Percentiles rank a stretch among this genome's conserved stretches.
phyloP scores from a whole-genome alignment of 306 rosid genomes.

The Abrus pulchellus region DNA sequence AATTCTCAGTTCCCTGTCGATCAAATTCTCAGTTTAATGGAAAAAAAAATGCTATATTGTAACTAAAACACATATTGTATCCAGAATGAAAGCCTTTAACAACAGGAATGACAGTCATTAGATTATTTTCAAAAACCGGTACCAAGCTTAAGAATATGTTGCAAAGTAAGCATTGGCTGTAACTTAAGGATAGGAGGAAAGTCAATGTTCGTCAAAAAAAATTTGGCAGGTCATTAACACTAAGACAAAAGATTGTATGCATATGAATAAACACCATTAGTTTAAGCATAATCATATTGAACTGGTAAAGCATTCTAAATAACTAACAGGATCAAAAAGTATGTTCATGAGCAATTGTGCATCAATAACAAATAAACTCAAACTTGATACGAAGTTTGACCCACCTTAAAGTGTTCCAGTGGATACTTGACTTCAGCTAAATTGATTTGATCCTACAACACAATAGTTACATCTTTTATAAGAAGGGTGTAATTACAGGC shows the following conservation, averaged over 20 bases:
- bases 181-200: constrained; percentile 7
- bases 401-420: constrained; percentile 84
- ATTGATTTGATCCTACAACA: constrained; percentile 88
- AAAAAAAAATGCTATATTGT: not conserved
- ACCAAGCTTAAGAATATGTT: not conserved
- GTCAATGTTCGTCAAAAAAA: constrained; percentile 10
- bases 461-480: constrained; percentile 43
- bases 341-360: constrained; percentile 27
- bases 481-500: constrained; percentile 31
- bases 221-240: constrained; percentile 7
- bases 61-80: constrained; percentile 14
- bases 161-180: constrained; percentile 13
- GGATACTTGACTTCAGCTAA: constrained; percentile 86
- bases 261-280: constrained; percentile 20
- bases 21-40: not conserved
- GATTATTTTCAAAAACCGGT: constrained; percentile 17
- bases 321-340: constrained; percentile 23
- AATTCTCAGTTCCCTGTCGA: constrained; percentile 20
- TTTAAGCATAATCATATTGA: constrained; percentile 32
- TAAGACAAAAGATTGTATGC: constrained; percentile 25
- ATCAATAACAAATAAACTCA: constrained; percentile 40
- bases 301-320: constrained; percentile 26
- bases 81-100: constrained; percentile 5
- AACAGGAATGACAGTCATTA: constrained; percentile 25
- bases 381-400: constrained; percentile 31